Evolutionary conservation across 2,329 filamentous ascomycete genomes (phyloP), one percentile per base, ranked within the genome.

Genomic region (Talaromyces sp.): DNA sequence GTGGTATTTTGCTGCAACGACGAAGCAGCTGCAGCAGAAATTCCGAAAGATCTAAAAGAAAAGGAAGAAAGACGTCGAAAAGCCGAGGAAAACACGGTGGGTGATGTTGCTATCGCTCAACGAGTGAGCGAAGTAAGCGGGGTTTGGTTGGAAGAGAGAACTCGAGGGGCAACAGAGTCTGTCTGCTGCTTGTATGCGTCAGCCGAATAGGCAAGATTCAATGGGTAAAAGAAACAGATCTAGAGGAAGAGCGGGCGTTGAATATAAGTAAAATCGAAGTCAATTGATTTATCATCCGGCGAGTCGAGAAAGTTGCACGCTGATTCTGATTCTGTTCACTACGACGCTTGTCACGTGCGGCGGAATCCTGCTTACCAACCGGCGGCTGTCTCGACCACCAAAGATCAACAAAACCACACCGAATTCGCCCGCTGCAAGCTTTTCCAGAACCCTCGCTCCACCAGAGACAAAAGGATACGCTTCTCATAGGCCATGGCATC

Each of bases 61-160:
- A 77, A 73, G 62, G 74, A 74, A 67, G 80, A 75, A 62, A 79
- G 84, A 73, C 89, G 85, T 78, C 84, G 84, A 67, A 93, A 85
- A 64, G 84, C 80, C 75, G 87, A 91, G 80, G 90, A 90, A 83
- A 96, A 96, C 93, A 96, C 84, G 81, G 92, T 96, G 89, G 78
- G 87, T 85, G 81, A 80, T 71, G 63, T 62, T 28, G 3, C 25
- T 48, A 21, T 28, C 46, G 55, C 48, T 52, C 54, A 50, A 56
- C 46, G n/a, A 39, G 51, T 41, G 51, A 50, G 57, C 48, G 48
- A 53, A 21, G 33, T 28, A 45, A 46, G 39, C 35, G n/a, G 56
- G 46, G 48, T 37, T 45, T 17, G 6, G 35, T 25, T 22, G 2
- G 39, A 15, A 45, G 19, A 28, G 13, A 41, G 28, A 28, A 13